Percentiles rank a stretch among this genome's conserved stretches.
phyloP scores from a whole-genome alignment of 2,329 filamentous ascomycete species.

The Bipolaris cookei region DNA sequence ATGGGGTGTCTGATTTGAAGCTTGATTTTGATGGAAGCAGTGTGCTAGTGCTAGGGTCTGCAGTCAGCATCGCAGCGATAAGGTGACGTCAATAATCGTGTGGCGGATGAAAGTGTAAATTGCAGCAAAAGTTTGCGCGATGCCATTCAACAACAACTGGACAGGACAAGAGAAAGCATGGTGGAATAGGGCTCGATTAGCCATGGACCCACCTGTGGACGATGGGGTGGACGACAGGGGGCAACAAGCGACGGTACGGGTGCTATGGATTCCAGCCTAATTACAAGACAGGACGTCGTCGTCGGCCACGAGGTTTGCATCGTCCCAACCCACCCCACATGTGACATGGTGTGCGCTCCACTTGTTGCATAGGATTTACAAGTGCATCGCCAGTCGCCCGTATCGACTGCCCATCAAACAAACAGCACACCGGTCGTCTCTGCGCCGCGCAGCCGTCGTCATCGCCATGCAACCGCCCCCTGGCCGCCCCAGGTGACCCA shows the following conservation, averaged over 20 bases:
- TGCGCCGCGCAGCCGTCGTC: conserved; percentile 22
- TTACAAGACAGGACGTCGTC: neutral
- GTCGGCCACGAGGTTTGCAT: neutral
- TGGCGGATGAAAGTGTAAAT: neutral
- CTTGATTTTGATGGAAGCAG: neutral
- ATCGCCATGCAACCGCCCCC: conserved; percentile 38
- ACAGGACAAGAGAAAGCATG: neutral
- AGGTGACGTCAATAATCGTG: neutral
- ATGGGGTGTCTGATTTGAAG: neutral
- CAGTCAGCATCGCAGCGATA: neutral
- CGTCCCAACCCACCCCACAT: conserved; percentile 11
- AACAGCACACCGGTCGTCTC: neutral
- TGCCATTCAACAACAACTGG: neutral
- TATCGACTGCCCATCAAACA: conserved; percentile 8
- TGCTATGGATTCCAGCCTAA: neutral
- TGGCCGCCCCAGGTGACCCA: conserved; percentile 33
- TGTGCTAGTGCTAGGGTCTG: neutral
- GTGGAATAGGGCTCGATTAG: neutral
- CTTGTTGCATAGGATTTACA: neutral
- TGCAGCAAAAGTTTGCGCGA: neutral
- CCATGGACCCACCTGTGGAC: neutral
- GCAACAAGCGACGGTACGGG: conserved; percentile 3
- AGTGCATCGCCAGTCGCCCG: conserved; percentile 1
- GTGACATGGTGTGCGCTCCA: conserved; percentile 5
- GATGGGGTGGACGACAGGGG: conserved; percentile 7